Base-by-base conservation (phyloP, 495 filamentous ascomycete species). In the Podospora australis region DNA sequence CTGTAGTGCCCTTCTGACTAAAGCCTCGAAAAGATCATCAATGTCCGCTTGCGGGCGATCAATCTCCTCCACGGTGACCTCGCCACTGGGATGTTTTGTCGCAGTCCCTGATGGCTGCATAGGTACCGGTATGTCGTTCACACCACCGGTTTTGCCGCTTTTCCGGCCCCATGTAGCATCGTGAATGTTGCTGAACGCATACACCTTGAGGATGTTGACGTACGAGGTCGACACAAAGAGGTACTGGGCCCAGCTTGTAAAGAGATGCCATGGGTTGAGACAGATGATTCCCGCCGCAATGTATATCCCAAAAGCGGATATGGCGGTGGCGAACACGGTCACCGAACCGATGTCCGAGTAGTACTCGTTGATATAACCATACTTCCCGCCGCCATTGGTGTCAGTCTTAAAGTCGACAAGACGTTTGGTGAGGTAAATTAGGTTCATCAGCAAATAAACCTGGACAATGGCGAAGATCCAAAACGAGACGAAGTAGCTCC, bases 131-230 rank as follows among this genome's bases (percentile, higher is more conserved):
- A n/a, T n/a, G n/a, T n/a, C n/a, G n/a, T n/a, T n/a, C n/a, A 94
- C 29, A 98, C 74, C 11, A 87, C 89, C 92, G 35, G 84, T 87
- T 71, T 96, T 97, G 70, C 97, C 92, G 65, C 92, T 92, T 74
- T 98, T 97, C 69, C 91, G 96, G 78, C 92, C 92, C 92, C 92
- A 98, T 10, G 91, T 95, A 35, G 97, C 92, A 70, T 98, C 92
- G 72, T 98, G 92, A 91, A 91, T 97, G 72, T 98, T 98, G 80
- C 88, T 91, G 82, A 96, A 98, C 44, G 90, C 90, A 70, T 98
- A 98, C 46, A 98, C 89, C 73, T 91, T 97, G 56, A 98, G 82
- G 54, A 98, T 92, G 71, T 98, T 98, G 85, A 96, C 87, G 69
- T 95, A 98, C n/a, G 90, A 95, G n/a, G 92, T 92, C 77, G 92